Evolutionary conservation across 305 asterid genomes (phyloP).

Genomic region (Withania somnifera): DNA sequence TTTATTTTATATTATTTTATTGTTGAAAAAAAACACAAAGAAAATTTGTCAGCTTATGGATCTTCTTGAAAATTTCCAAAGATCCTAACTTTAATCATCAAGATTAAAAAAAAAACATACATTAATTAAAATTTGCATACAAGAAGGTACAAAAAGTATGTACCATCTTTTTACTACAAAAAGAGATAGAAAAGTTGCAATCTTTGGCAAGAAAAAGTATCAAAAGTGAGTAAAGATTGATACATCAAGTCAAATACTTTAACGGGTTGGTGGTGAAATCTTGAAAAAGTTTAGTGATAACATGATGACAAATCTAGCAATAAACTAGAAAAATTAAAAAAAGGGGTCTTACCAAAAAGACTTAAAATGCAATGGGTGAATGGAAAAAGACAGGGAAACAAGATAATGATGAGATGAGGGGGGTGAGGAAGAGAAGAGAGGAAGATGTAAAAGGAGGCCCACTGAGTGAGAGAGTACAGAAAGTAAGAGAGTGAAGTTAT

Average conservation of each 20-base stretch:
- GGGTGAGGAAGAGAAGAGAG: not conserved
- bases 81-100: slow-evolving; percentile 37
- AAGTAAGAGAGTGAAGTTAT: not conserved
- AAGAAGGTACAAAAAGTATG: slow-evolving; percentile 16
- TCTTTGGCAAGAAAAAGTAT: slow-evolving; percentile 12
- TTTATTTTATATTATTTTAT: not conserved
- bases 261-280: slow-evolving; percentile 1
- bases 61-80: slow-evolving; percentile 28
- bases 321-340: not conserved
- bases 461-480: not conserved
- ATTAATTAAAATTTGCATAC: slow-evolving; percentile 15
- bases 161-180: not conserved
- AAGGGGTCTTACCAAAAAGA: not conserved
- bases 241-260: not conserved
- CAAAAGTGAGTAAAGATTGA: not conserved
- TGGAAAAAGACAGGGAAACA: slow-evolving; percentile 6
- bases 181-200: slow-evolving; percentile 33
- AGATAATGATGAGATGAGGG: slow-evolving; percentile 5
- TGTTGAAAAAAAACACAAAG: not conserved
- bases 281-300: not conserved
- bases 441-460: not conserved
- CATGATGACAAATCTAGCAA: not conserved
- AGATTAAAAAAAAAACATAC: slow-evolving; percentile 10
- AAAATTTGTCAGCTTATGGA: slow-evolving; percentile 19
- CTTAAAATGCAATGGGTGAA: not conserved